Base-by-base conservation (phyloP, 2,329 filamentous ascomycete genomes). In the Stagonosporopsis cucurbitacearum region DNA sequence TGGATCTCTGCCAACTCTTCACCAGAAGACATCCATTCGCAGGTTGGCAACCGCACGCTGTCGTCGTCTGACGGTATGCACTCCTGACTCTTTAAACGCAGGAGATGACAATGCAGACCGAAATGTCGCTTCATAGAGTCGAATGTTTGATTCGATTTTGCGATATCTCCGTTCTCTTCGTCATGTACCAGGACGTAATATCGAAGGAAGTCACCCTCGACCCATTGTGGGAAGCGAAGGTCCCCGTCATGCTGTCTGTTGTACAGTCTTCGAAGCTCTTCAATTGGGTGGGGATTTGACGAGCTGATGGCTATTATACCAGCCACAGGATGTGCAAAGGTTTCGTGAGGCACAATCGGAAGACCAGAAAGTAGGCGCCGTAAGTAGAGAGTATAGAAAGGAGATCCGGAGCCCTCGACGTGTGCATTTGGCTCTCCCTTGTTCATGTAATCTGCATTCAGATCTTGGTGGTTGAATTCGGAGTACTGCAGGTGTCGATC, bases 81-180 rank as follows among this genome's bases (percentile, higher is more conserved):
- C 71, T 92, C 90, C 33, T 87, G 89, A 68, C 91, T 96, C 65
- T 94, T 86, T 46, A 99, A 80, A 60, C 96, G 83, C 30, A 99
- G 81, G 11, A 99, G 82, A 76, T 99, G 95, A 72, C 95, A 99
- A 76, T 99, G 93, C 43, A 98, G 80, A 1, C 95, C 95, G 62
- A 99, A 91, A 77, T 97, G 92, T n/a, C 95, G 87, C 77, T 98
- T 99, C 96, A 99, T 99, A 75, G 97, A 92, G 66, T 99, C 95
- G 75, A 96, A 99, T 25, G 98, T 81, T 17, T 87, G 86, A 75
- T 94, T 94, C 12, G 93, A 96, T 76, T 92, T 90, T 33, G 86
- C 86, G 58, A 98, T 96, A 72, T 99, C 93, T 70, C 96, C 94
- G 58, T 87, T 87, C 71, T 99, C 95, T 77, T 99, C 96, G 66